Evolutionary conservation across 2,329 filamentous ascomycete genomes (phyloP).

Genomic region (Fusarium transvaalense): DNA sequence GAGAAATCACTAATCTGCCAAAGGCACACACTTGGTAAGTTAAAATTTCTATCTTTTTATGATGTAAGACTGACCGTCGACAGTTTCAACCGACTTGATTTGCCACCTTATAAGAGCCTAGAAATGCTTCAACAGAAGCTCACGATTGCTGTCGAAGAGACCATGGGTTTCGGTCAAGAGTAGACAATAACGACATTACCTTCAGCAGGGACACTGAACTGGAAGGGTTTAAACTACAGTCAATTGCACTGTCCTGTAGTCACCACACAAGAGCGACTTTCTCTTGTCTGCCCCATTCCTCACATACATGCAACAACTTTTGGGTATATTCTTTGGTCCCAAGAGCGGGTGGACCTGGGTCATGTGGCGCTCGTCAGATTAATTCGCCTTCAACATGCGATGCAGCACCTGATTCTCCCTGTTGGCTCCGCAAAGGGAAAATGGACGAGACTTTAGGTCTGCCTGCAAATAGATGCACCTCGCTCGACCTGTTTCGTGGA

Average conservation of each 20-base stretch:
- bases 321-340: constrained; percentile 52
- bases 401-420: constrained; percentile 39
- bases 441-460: constrained; percentile 23
- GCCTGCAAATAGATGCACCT: constrained; percentile 8
- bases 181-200: constrained; percentile 60
- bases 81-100: constrained; percentile 96
- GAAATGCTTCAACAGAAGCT: constrained; percentile 90
- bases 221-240: constrained; percentile 22
- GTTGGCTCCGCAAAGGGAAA: constrained; percentile 26
- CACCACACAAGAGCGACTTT: constrained; percentile 25
- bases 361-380: constrained; percentile 51
- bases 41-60: neutral
- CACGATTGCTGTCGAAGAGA: constrained; percentile 97
- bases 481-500: constrained; percentile 17
- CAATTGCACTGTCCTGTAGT: constrained; percentile 38
- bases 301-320: constrained; percentile 42
- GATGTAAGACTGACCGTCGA: constrained; percentile 41
- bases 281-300: constrained; percentile 38
- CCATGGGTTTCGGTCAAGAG: constrained; percentile 98
- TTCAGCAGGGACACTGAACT: constrained; percentile 33
- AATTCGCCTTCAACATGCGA: constrained; percentile 47
- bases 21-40: constrained; percentile 98
- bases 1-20: constrained; percentile 88
- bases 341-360: constrained; percentile 50
- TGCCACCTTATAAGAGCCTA: constrained; percentile 91